These are phyloP conservation scores for Salix udensis DNA, from an alignment of 345 rosid genomes.

Conservation along the genomic window DNA sequence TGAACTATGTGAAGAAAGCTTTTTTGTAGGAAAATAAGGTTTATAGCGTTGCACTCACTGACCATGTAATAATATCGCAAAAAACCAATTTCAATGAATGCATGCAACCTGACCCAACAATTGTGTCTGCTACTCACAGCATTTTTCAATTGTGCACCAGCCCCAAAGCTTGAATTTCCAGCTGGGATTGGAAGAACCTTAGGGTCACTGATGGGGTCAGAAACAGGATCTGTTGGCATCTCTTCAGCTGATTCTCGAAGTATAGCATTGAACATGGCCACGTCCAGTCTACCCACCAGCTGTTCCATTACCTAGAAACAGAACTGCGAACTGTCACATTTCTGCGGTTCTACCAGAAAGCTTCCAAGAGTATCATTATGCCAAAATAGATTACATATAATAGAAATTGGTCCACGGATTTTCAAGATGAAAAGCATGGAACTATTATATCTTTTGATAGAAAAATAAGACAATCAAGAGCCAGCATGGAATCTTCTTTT, in stretches of 20 bases:
- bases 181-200: slow-evolving; percentile 91
- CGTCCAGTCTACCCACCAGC: slow-evolving; percentile 77
- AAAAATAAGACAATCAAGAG: neutral
- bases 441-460: neutral
- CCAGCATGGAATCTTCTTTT: neutral
- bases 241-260: slow-evolving; percentile 93
- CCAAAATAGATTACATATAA: neutral
- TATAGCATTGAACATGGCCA: slow-evolving; percentile 96
- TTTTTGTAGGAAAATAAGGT: neutral
- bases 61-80: neutral
- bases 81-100: neutral
- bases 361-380: slow-evolving; percentile 7
- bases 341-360: neutral
- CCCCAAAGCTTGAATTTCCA: slow-evolving; percentile 81
- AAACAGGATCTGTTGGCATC: slow-evolving; percentile 95
- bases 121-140: slow-evolving; percentile 51
- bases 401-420: neutral
- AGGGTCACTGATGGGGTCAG: slow-evolving; percentile 84
- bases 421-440: neutral
- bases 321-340: slow-evolving; percentile 10
- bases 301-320: slow-evolving; percentile 78
- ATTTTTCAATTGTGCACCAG: slow-evolving; percentile 86
- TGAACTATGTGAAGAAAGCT: neutral
- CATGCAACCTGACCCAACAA: neutral
- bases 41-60: neutral